Conservation (phyloP, 176 grass and related monocot species). For the Puccinellia tenuiflora region DNA sequence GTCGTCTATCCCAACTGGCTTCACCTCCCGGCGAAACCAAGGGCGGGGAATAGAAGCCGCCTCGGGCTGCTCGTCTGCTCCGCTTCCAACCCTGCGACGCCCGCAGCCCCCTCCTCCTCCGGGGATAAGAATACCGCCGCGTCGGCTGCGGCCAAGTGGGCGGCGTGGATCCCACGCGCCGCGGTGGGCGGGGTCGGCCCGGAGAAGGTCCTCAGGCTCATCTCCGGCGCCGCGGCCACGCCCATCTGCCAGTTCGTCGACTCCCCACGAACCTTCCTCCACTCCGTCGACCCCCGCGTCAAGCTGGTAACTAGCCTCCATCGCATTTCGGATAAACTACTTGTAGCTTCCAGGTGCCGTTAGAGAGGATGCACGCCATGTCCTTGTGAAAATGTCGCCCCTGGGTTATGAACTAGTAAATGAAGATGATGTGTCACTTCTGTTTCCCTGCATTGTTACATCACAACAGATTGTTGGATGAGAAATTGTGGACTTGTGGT, state of each 20-base stretch:
- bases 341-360: background rate
- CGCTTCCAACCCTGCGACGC: conserved; percentile 12
- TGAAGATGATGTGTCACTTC: background rate
- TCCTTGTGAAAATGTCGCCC: background rate
- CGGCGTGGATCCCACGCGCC: conserved; percentile 64
- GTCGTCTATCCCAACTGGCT: background rate
- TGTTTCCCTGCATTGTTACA: background rate
- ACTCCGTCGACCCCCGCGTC: conserved; percentile 82
- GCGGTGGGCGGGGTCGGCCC: conserved; percentile 26
- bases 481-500: background rate
- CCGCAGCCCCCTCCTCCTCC: conserved; percentile 6
- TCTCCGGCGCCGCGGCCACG: conserved; percentile 78
- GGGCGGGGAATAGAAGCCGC: conserved; percentile 13
- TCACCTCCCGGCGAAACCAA: background rate
- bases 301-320: conserved; percentile 61
- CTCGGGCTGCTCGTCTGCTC: conserved; percentile 32
- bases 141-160: conserved; percentile 27
- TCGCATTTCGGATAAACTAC: background rate
- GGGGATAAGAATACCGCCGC: background rate
- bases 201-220: conserved; percentile 72
- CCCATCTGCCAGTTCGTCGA: conserved; percentile 93
- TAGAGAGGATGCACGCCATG: background rate
- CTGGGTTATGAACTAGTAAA: background rate
- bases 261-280: conserved; percentile 80
- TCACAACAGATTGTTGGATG: background rate